Base-by-base conservation (phyloP, 331 rosid species). In the Dryas integrifolia region DNA sequence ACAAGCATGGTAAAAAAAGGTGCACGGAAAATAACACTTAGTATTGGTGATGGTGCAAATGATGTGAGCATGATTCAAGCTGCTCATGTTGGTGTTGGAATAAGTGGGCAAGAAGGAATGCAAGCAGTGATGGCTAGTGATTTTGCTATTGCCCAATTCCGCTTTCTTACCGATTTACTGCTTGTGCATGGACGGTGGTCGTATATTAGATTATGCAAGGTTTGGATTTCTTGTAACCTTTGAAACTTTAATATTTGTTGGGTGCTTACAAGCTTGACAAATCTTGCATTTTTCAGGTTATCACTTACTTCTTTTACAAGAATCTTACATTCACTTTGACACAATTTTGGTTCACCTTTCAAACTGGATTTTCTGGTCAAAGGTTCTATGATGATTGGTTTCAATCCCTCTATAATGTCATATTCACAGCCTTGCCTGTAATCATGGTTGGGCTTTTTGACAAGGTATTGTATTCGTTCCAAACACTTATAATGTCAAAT, bases 81-180 rank as follows among this genome's bases (percentile, higher is more conserved):
- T 78, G 96, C 98, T 81, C 98, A 94, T 79, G 96, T 94, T 83
- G 97, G 98, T 45, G 72, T 94, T 81, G 98, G 98, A 65, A 91
- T 94, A 78, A 91, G 97, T 83, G 98, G 98, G 70, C 75, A 88
- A 86, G 98, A 94, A 76, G 98, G 98, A 66, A 94, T 94, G 98
- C 98, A 94, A 79, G 98, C 98, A 70, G 98, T 94, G 78, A 94
- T 94, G 98, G 98, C 98, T 53, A 94, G 98, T 78, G 98, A 94
- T 85, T 94, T 94, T 80, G 97, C 98, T 51, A 89, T 94, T 80
- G 96, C 98, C 59, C 98, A 94, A 82, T 94, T 94, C 73, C 97
- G 96, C 14, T 94, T 85, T 85, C 95, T 94, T 69, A 79, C 87
- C 18, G 98, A 94, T 85, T 86, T 94, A 77, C 96, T 94, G 73